Base-by-base conservation (phyloP, 331 rosid genomes). In the Malus hybrid region DNA sequence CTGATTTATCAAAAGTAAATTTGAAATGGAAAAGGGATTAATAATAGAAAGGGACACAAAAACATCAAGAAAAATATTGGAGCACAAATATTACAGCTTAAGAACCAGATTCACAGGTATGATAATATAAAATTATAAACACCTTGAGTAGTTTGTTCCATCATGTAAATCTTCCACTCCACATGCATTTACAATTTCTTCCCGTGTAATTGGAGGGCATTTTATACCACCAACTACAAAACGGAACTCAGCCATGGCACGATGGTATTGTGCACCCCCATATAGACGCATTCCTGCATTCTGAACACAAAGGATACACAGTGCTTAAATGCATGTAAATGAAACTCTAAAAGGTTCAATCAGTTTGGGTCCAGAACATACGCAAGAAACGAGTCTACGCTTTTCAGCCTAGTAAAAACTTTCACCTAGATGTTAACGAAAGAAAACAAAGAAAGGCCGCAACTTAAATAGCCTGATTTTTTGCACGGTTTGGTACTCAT, bases 191-290 rank as follows among this genome's bases (percentile, higher is more conserved):
- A 94, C 97, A 73, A 94, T 92, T 81, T 92, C 99, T 86, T 90
- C 99, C 63, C 97, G 85, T 4, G 96, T 92, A 61, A 94, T 94
- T 75, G 99, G 93, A 86, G 97, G 99, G 79, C 99, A 94, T 83
- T 90, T 92, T 76, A 81, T 91, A 87, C 99, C 99, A 76, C 99
- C 97, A 81, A 92, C 99, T 61, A 94, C 90, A 87, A 94, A 94
- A 63, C 97, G 97, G 60, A 94, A 94, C 84, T 94, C 97, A 81
- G 97, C 99, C 99, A 94, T 94, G 83, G 99, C 99, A 77, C 97
- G 95, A 61, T 94, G 99, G 86, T 94, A 94, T 76, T 94, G 99
- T 78, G 97, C 99, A 77, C 99, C 97, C 60, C 99, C 99, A 84
- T 94, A 94, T 67, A 94, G 90, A 66, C 96, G 99, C 97, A 94